Conservation (phyloP, 441 rosid species). For the Dalechampia spathulata region DNA sequence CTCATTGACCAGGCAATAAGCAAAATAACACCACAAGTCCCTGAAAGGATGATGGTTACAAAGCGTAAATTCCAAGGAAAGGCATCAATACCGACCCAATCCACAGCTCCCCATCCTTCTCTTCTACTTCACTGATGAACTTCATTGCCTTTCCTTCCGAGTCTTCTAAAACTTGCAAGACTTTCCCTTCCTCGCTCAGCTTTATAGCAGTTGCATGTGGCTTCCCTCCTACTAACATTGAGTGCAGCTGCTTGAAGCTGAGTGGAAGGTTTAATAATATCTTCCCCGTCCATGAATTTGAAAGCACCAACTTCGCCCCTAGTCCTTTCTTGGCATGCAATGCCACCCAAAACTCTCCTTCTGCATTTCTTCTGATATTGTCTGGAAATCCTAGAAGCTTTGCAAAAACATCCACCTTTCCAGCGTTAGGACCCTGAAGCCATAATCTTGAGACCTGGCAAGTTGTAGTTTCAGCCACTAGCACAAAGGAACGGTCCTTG, state of each 20-base stretch:
- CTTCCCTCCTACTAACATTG: conserved; percentile 40
- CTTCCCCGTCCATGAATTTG: conserved; percentile 37
- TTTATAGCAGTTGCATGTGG: conserved; percentile 55
- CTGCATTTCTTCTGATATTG: conserved; percentile 48
- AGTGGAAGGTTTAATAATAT: conserved; percentile 43
- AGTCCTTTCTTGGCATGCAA: conserved; percentile 51
- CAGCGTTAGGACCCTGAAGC: conserved; percentile 52
- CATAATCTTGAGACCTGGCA: conserved; percentile 45
- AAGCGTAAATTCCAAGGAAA: conserved; percentile 32
- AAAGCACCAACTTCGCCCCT: conserved; percentile 27
- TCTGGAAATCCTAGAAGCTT: conserved; percentile 70
- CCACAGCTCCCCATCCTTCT: conserved; percentile 62
- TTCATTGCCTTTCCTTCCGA: conserved; percentile 42
- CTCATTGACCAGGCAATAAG: too few relatives aligned
- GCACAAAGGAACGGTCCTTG: conserved; percentile 48
- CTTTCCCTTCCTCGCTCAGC: conserved; percentile 48
- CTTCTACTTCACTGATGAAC: conserved; percentile 70
- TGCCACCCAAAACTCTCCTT: conserved; percentile 80
- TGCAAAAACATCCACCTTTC: conserved; percentile 44
- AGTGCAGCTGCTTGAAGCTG: conserved; percentile 40
- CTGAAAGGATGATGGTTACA: background rate
- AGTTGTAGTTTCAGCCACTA: conserved; percentile 46
- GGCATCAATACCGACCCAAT: conserved; percentile 65
- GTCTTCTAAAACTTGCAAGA: conserved; percentile 53
- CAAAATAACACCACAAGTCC: background rate